Conservation (phyloP, 1,284 basidiomycete genomes). For the Athelia psychrophila region DNA sequence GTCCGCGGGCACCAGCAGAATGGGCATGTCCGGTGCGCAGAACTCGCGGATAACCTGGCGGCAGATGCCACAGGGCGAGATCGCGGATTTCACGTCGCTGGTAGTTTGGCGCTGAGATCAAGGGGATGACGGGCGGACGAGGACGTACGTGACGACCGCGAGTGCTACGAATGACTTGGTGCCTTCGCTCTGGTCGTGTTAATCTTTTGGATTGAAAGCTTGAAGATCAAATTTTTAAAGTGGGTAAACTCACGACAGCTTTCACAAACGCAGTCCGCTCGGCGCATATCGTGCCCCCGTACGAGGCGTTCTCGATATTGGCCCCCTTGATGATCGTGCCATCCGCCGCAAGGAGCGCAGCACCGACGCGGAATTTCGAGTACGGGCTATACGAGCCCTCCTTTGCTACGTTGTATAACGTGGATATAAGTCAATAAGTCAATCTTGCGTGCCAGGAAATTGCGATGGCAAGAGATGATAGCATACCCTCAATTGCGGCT, state of each 20-base stretch:
- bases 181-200: conserved; percentile 66
- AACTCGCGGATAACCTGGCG: conserved; percentile 92
- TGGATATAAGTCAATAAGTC: neutral
- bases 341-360: conserved; percentile 69
- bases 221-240: neutral
- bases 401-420: conserved; percentile 41
- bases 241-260: conserved; percentile 62
- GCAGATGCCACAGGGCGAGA: conserved; percentile 90
- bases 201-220: conserved; percentile 4
- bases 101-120: neutral
- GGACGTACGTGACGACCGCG: conserved; percentile 68
- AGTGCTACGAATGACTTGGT: conserved; percentile 63
- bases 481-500: neutral
- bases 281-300: conserved; percentile 84
- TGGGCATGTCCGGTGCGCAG: conserved; percentile 71
- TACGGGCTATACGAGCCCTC: conserved; percentile 67
- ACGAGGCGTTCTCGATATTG: conserved; percentile 91
- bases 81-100: conserved; percentile 62
- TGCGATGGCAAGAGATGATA: neutral
- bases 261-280: conserved; percentile 88
- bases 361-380: conserved; percentile 89
- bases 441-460: neutral
- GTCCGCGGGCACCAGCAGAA: conserved; percentile 73
- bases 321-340: conserved; percentile 78
- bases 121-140: conserved; percentile 4